Percentiles rank a stretch among this genome's conserved stretches.
These are phyloP conservation scores for Phytophthora macrochlamydospora DNA, from an alignment of 352 stramenopile genomes.

Conservation along the genomic window DNA sequence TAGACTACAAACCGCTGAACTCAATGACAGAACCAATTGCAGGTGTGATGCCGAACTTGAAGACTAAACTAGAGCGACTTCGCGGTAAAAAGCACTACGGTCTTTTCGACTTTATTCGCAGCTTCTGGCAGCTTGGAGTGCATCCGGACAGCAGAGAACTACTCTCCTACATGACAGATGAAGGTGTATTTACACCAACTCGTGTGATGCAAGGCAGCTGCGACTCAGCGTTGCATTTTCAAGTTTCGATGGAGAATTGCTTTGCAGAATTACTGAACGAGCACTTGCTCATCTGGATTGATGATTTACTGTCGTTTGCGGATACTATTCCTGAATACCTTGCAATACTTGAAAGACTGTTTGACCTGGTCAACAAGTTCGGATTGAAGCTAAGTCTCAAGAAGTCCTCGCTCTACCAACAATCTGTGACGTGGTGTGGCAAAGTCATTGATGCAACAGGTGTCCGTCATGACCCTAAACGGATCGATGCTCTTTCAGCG, in stretches of 20 bases:
- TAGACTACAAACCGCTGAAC: slow-evolving; percentile 12
- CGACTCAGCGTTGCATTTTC: slow-evolving; percentile 14
- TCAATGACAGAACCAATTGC: slow-evolving; percentile 3
- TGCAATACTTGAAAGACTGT: slow-evolving; percentile 17
- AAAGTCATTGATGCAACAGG: slow-evolving; percentile 12
- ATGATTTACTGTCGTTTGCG: slow-evolving; percentile 33
- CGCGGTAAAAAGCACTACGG: slow-evolving; percentile 7
- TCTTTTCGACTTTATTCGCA: slow-evolving; percentile 9
- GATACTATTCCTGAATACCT: slow-evolving; percentile 16
- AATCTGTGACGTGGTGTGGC: slow-evolving; percentile 26
- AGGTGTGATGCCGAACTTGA: slow-evolving; percentile 5
- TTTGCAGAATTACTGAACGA: slow-evolving; percentile 13
- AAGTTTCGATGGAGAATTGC: slow-evolving; percentile 10
- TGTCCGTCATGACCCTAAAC: slow-evolving; percentile 6
- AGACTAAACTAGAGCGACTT: slow-evolving; percentile 4
- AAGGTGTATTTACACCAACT: slow-evolving; percentile 17
- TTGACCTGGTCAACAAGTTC: slow-evolving; percentile 15
- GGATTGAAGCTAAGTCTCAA: slow-evolving; percentile 25
- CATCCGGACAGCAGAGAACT: slow-evolving; percentile 8
- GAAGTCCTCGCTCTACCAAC: slow-evolving; percentile 24
- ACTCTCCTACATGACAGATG: slow-evolving; percentile 23
- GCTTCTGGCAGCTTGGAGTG: slow-evolving; percentile 6
- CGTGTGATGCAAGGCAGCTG: slow-evolving; percentile 20
- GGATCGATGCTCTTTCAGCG: background rate
- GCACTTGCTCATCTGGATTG: slow-evolving; percentile 36